Evolutionary conservation across 2,329 filamentous ascomycete genomes (phyloP), one percentile per base, ranked within the genome.

Genomic region (Ceratocystis cacaofunesta): DNA sequence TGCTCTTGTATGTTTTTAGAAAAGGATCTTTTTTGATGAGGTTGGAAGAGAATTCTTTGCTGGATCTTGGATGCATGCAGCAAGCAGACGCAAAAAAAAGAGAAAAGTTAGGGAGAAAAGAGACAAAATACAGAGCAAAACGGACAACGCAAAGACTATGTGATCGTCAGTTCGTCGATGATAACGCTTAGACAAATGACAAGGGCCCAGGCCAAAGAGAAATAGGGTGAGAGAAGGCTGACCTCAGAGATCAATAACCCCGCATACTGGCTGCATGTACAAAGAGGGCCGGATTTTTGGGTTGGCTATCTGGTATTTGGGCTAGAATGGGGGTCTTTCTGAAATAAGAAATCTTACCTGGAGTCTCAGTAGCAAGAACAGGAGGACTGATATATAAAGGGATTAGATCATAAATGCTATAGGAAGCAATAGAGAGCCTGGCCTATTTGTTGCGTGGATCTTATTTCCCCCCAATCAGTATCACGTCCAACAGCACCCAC

Each of bases 1-100:
- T 46, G 43, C 15, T 48, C 44, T 36, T 10, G n/a, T 3, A 19
- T 48, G 32, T 48, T 48, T 46, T 17, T 5, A 7, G n/a, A 17
- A 50, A 22, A 7, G 46, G n/a, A 3, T 19, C 1, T 8, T 50
- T 50, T 50, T 50, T 50, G 1, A 19, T 48, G 46, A 50, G 46
- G 46, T 50, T 50, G 46, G 46, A 50, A 50, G 46, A 50, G 46
- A 19, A 17, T 48, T 48, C 4, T 17, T 48, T 48, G n/a, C 10
- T 50, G 7, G n/a, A 22, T 19, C 19, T 50, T 19, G 46, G n/a
- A 50, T 50, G 46, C 46, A 50, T 50, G 46, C n/a, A 50, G 46
- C 7, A 7, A 17, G 44, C n/a, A 25, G 32, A 68, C 57, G 68
- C 65, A 63, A 58, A 58, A 43, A 67, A 67, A 44, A 58, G 52